Evolutionary conservation across 1,284 basidiomycete genomes (phyloP), one percentile per base, ranked within the genome.

Genomic region (Tausonia pullulans): DNA sequence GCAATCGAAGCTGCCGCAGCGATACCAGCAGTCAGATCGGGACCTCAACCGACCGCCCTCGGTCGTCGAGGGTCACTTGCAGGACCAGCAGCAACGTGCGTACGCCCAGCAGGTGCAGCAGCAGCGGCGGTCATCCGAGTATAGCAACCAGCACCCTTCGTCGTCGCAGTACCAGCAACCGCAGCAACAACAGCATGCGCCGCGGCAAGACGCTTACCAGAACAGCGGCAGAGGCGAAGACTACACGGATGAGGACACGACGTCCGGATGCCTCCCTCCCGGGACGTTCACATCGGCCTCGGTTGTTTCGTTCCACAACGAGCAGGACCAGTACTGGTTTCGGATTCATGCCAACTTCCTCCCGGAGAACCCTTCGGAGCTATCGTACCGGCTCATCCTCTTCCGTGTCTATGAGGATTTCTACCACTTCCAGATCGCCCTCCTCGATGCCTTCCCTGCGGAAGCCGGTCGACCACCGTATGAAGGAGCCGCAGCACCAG

Each of bases 361-460:
- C 68, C 90, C 91, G 0, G 90, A 88, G 70, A 81, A 82, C 66
- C 77, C 80, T 5, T 74, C 81, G 3, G 71, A 86, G 53, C 82
- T 81, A 4, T 84, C 88, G 11, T 87, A 85, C 71, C 85, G 90
- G 43, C 84, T 98, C 62, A 86, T 94, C 69, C 82, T 98, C 52
- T 98, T 96, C 78, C 85, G 96, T 60, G 85, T 91, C 14, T 99
- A 99, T 79, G 90, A 96, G 72, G 94, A 99, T 75, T 99, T 99
- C 76, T 96, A 95, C 79, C 91, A 95, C 71, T 98, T 98, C 75
- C 96, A 99, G 73, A 88, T 96, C 63, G 81, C 83, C 8, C 82
- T 99, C 49, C 82, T 97, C 67, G 84, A 92, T 61, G 80, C 82
- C 0, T 96, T 95, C 76, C 92, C 92, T 4, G 80, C 82, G 61